Conservation (phyloP, 768 basidiomycete species). For the Leccinum imitatum region DNA sequence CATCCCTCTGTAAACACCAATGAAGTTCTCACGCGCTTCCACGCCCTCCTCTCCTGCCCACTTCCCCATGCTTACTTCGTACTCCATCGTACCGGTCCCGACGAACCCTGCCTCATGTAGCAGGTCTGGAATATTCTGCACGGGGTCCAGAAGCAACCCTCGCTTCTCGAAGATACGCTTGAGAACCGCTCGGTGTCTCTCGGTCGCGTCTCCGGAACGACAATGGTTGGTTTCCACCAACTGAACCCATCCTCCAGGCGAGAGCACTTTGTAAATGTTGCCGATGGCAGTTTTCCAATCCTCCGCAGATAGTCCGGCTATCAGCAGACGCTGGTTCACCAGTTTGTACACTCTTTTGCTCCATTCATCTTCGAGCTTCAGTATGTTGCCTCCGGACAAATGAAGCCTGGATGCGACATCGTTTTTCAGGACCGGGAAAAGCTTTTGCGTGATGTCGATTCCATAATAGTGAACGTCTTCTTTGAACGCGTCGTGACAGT, state of each 20-base stretch:
- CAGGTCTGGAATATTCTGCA: not conserved
- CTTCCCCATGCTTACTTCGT: not conserved
- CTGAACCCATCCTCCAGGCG: not conserved
- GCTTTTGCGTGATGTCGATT: not conserved
- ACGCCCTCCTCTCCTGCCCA: not conserved
- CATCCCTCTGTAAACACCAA: not conserved
- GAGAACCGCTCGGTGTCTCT: not conserved
- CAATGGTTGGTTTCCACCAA: not conserved
- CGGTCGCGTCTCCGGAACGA: not conserved
- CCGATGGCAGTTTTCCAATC: not conserved
- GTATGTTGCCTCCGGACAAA: not conserved
- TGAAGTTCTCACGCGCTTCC: not conserved
- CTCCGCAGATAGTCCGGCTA: not conserved
- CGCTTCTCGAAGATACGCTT: not conserved
- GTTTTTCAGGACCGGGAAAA: not conserved
- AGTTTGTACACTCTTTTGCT: not conserved
- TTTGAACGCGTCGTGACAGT: not conserved
- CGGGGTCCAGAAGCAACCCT: not conserved
- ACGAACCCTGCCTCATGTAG: not conserved
- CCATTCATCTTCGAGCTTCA: not conserved
- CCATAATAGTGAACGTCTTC: not conserved
- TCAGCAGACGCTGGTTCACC: not conserved
- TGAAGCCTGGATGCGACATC: not conserved
- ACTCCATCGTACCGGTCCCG: not conserved
- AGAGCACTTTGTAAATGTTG: not conserved